A percentile compares a stretch with the other conserved stretches of the same genome.
phyloP scores from a whole-genome alignment of 352 stramenopile genomes.

The Aphanomyces stellatus region DNA sequence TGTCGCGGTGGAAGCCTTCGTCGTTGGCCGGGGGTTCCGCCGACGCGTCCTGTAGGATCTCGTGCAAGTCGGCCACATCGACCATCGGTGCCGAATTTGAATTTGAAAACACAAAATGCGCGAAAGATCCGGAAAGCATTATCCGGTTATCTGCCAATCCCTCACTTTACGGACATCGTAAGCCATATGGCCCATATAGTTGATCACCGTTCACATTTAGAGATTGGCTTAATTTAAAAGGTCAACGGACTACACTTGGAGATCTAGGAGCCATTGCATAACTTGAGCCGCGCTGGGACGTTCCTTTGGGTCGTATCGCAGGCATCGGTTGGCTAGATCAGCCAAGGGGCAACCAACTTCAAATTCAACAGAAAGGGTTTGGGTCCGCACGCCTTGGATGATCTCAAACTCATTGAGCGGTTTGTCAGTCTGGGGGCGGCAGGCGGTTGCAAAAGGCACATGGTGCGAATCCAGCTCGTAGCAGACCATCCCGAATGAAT shows the following conservation, averaged over 20 bases:
- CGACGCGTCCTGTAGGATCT: conserved; percentile 9
- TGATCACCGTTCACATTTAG: no score
- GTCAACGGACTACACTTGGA: no score
- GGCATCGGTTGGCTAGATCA: neutral
- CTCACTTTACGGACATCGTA: no score
- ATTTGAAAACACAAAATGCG: conserved; percentile 3
- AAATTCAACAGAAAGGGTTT: neutral
- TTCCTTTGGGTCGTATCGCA: neutral
- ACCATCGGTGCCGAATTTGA: neutral
- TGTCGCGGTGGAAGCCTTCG: conserved; percentile 34
- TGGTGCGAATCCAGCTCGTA: conserved; percentile 3
- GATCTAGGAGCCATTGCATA: neutral
- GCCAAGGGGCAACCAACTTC: neutral
- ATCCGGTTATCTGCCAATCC: no score
- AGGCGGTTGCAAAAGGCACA: neutral
- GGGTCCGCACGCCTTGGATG: neutral
- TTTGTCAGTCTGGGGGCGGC: neutral
- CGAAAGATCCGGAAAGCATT: no score
- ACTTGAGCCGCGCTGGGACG: neutral
- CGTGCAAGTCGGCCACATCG: conserved; percentile 1
- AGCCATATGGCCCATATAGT: no score
- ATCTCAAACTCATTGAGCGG: conserved; percentile 19
- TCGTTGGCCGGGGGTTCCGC: conserved; percentile 18
- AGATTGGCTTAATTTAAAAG: no score
- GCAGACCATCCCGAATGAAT: conserved; percentile 19